phyloP scores from a whole-genome alignment of 495 filamentous ascomycete genomes.

The Penicillium steckii region DNA sequence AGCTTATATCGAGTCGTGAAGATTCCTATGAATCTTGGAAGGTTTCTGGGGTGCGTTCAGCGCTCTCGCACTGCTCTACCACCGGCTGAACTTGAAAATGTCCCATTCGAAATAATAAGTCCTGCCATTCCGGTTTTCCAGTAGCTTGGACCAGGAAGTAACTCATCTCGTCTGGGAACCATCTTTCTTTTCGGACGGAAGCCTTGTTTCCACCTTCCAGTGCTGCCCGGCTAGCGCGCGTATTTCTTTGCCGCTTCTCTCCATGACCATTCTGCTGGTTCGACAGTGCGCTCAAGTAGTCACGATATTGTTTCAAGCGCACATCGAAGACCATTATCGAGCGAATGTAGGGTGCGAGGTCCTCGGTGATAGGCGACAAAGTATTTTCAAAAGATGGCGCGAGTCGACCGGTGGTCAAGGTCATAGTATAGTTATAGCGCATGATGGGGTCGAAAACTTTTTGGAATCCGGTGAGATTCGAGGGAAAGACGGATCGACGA shows the following conservation, averaged over 20 bases:
- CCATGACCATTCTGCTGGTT: slow-evolving; percentile 42
- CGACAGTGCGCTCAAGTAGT: slow-evolving; percentile 60
- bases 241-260: slow-evolving; percentile 68
- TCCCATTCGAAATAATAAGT: slow-evolving; percentile 38
- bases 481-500: slow-evolving; percentile 11
- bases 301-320: slow-evolving; percentile 63
- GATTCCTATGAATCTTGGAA: background rate
- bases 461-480: slow-evolving; percentile 20
- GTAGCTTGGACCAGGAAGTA: slow-evolving; percentile 62
- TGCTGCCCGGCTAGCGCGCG: slow-evolving; percentile 76
- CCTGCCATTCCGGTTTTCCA: slow-evolving; percentile 63
- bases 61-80: background rate
- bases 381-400: slow-evolving; percentile 73
- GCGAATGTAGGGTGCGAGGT: slow-evolving; percentile 83
- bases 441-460: slow-evolving; percentile 36
- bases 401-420: slow-evolving; percentile 26
- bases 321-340: slow-evolving; percentile 75
- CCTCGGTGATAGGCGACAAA: slow-evolving; percentile 59
- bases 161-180: slow-evolving; percentile 71
- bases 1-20: background rate
- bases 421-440: slow-evolving; percentile 30
- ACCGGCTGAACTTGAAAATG: slow-evolving; percentile 30
- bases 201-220: slow-evolving; percentile 76
- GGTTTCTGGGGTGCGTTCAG: background rate
- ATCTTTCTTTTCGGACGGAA: slow-evolving; percentile 70